Percentiles rank a stretch among this genome's conserved stretches.
Evolutionary conservation across 2,329 filamentous ascomycete genomes (phyloP).

Genomic region (Simplicillium aogashimaense): DNA sequence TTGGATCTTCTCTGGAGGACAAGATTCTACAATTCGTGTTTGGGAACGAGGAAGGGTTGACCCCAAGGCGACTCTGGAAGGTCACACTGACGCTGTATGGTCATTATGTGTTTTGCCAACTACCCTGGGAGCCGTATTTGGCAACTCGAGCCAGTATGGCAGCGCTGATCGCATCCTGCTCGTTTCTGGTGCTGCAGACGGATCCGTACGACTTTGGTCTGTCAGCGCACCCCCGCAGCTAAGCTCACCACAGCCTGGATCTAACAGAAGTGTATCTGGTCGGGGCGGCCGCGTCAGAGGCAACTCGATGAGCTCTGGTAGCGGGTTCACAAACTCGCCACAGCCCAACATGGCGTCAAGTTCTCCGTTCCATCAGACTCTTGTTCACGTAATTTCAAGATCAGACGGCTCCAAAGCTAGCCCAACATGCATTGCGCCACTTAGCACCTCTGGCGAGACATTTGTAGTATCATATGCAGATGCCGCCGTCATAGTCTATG

Average conservation of each 20-base stretch:
- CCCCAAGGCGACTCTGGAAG: slow-evolving; percentile 87
- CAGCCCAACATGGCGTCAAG: slow-evolving; percentile 79
- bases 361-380: slow-evolving; percentile 77
- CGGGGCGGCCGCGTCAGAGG: slow-evolving; percentile 68
- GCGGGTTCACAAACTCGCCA: slow-evolving; percentile 80
- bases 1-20: slow-evolving; percentile 97
- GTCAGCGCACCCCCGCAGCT: slow-evolving; percentile 83
- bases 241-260: slow-evolving; percentile 66
- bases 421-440: slow-evolving; percentile 84
- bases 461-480: slow-evolving; percentile 93
- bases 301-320: slow-evolving; percentile 91
- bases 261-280: slow-evolving; percentile 43
- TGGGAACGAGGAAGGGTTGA: slow-evolving; percentile 95
- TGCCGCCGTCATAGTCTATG: slow-evolving; percentile 82
- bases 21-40: slow-evolving; percentile 84
- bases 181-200: slow-evolving; percentile 87
- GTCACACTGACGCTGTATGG: slow-evolving; percentile 95
- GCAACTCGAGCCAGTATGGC: slow-evolving; percentile 63
- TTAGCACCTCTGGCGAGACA: slow-evolving; percentile 72
- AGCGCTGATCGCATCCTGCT: slow-evolving; percentile 78
- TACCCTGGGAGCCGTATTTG: slow-evolving; percentile 72
- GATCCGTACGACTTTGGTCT: slow-evolving; percentile 86
- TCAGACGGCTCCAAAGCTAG: slow-evolving; percentile 56
- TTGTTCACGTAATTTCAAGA: slow-evolving; percentile 78
- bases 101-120: slow-evolving; percentile 84